These are phyloP conservation scores for Prototheca wickerhamii DNA, from an alignment of 163 green algal species.

Conservation along the genomic window DNA sequence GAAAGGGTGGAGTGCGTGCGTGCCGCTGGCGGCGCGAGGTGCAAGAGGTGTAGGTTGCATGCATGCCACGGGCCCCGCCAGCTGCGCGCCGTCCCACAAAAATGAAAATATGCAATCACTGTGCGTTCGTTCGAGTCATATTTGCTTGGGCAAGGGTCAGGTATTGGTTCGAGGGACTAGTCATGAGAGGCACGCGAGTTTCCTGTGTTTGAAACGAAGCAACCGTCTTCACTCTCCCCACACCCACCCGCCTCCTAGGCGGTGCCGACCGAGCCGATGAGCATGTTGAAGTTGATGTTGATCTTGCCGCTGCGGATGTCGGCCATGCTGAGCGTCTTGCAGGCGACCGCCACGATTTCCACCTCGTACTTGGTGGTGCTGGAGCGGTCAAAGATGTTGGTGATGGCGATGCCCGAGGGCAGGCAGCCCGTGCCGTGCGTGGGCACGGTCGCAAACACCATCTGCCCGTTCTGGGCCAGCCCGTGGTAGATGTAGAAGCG, in stretches of 20 bases:
- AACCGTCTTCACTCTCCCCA: neutral
- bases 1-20: no score
- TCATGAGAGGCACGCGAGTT: neutral
- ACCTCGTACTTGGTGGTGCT: neutral
- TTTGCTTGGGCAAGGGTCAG: no score
- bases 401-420: neutral
- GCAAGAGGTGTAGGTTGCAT: no score
- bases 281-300: neutral
- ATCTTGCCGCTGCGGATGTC: neutral
- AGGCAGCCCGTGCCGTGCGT: neutral
- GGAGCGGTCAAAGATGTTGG: conserved; percentile 2
- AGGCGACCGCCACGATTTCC: neutral
- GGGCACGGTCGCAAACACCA: neutral
- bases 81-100: no score
- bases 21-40: no score
- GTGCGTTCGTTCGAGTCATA: no score
- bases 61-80: no score
- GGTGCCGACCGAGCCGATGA: conserved; percentile 1
- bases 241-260: neutral
- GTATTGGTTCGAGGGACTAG: no score
- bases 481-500: conserved; percentile 3
- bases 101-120: no score
- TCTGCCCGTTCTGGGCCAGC: conserved; percentile 4
- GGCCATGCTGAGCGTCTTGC: neutral
- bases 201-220: neutral